phyloP scores from a whole-genome alignment of 1,139 yeast species.

The Geotrichum restrictum region DNA sequence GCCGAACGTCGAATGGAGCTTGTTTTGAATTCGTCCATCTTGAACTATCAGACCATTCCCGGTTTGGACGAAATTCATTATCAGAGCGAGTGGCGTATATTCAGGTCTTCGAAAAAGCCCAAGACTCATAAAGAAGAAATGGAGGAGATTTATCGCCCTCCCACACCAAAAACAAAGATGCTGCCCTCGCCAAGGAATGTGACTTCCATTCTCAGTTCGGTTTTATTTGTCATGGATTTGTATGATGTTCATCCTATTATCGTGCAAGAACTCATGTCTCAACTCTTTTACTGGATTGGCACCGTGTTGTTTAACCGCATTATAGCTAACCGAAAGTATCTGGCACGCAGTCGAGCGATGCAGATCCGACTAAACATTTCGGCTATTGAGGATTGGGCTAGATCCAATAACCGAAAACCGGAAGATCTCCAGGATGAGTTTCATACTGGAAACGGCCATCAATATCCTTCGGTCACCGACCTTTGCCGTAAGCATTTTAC shows the following conservation, averaged over 20 bases:
- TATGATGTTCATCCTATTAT: constrained; percentile 76
- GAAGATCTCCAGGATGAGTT: constrained; percentile 39
- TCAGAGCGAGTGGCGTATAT: constrained; percentile 45
- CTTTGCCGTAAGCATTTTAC: constrained; percentile 64
- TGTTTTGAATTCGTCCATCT: constrained; percentile 40
- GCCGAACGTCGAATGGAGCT: constrained; percentile 41
- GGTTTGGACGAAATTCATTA: constrained; percentile 42
- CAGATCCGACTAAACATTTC: constrained; percentile 85
- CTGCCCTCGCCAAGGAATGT: constrained; percentile 85
- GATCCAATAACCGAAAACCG: constrained; percentile 66
- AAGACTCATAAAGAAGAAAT: constrained; percentile 51
- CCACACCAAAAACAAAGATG: constrained; percentile 59
- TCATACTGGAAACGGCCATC: constrained; percentile 26
- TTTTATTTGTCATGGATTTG: constrained; percentile 76
- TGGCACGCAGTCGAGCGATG: constrained; percentile 79
- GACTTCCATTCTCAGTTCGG: constrained; percentile 82
- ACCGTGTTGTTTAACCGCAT: constrained; percentile 69
- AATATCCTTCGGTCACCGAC: constrained; percentile 39
- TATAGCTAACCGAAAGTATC: constrained; percentile 58
- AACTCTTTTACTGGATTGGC: constrained; percentile 75
- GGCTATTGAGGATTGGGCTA: constrained; percentile 87
- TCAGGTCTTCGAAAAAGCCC: constrained; percentile 30
- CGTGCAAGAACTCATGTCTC: constrained; percentile 70
- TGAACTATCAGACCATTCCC: constrained; percentile 45
- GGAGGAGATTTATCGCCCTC: constrained; percentile 61